Conservation (phyloP, 106 monocot species). For the Gastrodia elata region DNA sequence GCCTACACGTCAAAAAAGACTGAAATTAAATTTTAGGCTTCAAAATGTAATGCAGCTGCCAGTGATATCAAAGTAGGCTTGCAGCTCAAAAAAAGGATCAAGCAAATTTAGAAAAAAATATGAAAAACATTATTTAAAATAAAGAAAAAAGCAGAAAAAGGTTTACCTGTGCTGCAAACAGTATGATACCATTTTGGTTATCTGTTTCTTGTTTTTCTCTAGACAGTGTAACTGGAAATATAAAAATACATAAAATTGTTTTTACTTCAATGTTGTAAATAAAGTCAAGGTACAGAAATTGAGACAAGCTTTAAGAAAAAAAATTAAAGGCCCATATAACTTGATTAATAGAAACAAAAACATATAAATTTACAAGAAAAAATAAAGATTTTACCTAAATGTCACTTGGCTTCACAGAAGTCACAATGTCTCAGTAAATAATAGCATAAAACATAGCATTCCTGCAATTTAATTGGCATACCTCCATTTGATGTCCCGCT, state of each 20-base stretch:
- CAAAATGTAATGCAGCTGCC: not conserved
- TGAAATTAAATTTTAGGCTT: not conserved
- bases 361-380: not conserved
- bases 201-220: constrained; percentile 70
- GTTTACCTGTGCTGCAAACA: constrained; percentile 79
- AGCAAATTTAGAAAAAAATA: not conserved
- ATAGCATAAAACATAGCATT: not conserved
- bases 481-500: constrained; percentile 98
- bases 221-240: constrained; percentile 64
- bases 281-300: not conserved
- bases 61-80: not conserved
- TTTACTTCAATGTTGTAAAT: not conserved
- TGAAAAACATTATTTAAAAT: not conserved
- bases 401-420: not conserved
- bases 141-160: not conserved
- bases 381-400: not conserved
- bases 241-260: not conserved
- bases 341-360: not conserved
- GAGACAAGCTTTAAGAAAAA: not conserved
- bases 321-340: not conserved
- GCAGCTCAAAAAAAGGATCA: not conserved
- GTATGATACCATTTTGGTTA: constrained; percentile 84
- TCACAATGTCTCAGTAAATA: not conserved
- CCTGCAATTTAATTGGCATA: constrained; percentile 10
- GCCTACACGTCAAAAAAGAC: not conserved